Percentiles rank a stretch among this genome's conserved stretches.
Conservation (phyloP, 1,284 basidiomycete genomes). For the Volvariella volvacea region DNA sequence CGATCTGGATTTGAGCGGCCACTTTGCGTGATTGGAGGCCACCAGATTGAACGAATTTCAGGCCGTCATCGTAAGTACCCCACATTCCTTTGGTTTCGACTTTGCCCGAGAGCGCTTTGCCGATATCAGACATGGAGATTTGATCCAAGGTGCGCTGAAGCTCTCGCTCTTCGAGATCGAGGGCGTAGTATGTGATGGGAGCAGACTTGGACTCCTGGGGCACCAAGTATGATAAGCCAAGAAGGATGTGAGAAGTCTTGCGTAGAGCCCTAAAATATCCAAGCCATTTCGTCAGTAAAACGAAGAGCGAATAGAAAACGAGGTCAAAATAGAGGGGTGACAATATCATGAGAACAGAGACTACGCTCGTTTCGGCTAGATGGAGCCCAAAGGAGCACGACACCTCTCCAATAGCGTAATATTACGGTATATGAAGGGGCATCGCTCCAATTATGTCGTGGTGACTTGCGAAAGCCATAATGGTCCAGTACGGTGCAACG, state of each 20-base stretch:
- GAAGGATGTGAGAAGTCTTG: constrained; percentile 87
- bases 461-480: too few species aligned
- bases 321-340: constrained; percentile 5
- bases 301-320: constrained; percentile 12
- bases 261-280: constrained; percentile 60
- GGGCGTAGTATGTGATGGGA: constrained; percentile 84
- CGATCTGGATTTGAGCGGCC: constrained; percentile 1
- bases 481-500: too few species aligned
- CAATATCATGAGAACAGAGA: background rate
- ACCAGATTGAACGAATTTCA: constrained; percentile 58
- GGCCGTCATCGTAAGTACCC: constrained; percentile 84
- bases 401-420: too few species aligned
- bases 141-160: constrained; percentile 76
- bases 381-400: background rate
- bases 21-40: constrained; percentile 31
- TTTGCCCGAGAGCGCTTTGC: constrained; percentile 59
- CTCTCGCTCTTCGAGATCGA: constrained; percentile 87
- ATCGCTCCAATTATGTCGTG: too few species aligned
- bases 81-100: constrained; percentile 79
- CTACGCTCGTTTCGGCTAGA: too few species aligned
- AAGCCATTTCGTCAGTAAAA: background rate
- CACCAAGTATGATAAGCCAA: constrained; percentile 58
- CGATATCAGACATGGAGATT: constrained; percentile 60
- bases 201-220: constrained; percentile 26
- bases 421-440: too few species aligned